Percentiles rank a stretch among this genome's conserved stretches.
phyloP scores from a whole-genome alignment of 108 stramenopile genomes.

The Stephanodiscus minutulus region DNA sequence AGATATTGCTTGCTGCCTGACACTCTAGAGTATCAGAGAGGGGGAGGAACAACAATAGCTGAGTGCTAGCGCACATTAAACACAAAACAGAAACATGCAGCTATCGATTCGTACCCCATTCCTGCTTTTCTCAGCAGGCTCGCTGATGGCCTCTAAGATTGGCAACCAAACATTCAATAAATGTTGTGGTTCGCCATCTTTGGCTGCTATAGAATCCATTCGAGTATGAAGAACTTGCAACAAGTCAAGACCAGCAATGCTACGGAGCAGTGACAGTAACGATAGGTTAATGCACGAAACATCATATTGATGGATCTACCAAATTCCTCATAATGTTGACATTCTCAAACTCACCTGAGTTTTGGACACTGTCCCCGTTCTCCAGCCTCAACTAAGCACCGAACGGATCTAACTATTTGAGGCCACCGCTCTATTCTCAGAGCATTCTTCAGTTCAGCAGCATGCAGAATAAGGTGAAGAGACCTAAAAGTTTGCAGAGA shows the following conservation, averaged over 20 bases:
- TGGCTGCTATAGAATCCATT: slow-evolving; percentile 35
- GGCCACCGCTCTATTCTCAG: slow-evolving; percentile 44
- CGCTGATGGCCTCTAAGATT: slow-evolving; percentile 65
- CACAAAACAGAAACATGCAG: slow-evolving; percentile 7
- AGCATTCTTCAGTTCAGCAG: slow-evolving; percentile 60
- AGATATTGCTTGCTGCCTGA: slow-evolving; percentile 81
- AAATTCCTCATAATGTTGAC: not conserved
- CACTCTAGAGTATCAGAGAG: slow-evolving; percentile 51
- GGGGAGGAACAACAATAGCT: slow-evolving; percentile 6
- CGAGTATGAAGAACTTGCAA: slow-evolving; percentile 58
- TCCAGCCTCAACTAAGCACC: slow-evolving; percentile 63
- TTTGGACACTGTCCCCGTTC: slow-evolving; percentile 70
- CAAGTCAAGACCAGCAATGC: slow-evolving; percentile 81
- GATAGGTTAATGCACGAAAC: not conserved
- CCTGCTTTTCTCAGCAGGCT: slow-evolving; percentile 63
- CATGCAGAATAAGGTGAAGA: slow-evolving; percentile 74
- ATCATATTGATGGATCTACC: not conserved
- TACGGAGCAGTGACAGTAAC: not conserved
- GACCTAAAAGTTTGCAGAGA: slow-evolving; percentile 80
- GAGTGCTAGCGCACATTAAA: not conserved
- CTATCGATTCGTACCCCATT: slow-evolving; percentile 59
- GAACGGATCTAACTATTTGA: slow-evolving; percentile 49
- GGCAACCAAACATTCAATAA: slow-evolving; percentile 59
- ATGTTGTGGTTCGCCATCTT: slow-evolving; percentile 29
- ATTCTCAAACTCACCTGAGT: slow-evolving; percentile 29